These are phyloP conservation scores for Lasiodiplodia citricola DNA, from an alignment of 2,329 filamentous ascomycete genomes.

Conservation along the genomic window DNA sequence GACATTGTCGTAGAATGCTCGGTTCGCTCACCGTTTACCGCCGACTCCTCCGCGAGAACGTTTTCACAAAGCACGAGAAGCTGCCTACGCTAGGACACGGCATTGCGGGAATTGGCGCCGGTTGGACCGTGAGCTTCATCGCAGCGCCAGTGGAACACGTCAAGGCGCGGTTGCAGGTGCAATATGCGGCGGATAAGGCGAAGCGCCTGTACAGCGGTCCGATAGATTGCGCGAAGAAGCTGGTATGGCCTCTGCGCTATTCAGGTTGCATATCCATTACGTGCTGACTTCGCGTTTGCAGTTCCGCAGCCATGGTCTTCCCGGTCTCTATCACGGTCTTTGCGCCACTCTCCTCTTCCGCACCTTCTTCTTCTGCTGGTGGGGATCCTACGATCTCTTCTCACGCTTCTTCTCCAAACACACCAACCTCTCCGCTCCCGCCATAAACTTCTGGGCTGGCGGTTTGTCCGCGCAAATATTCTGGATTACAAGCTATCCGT, in stretches of 20 bases:
- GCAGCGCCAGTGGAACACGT: slow-evolving; percentile 94
- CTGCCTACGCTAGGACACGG: slow-evolving; percentile 83
- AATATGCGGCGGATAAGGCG: slow-evolving; percentile 81
- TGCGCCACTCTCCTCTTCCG: slow-evolving; percentile 85
- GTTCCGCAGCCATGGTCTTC: slow-evolving; percentile 69
- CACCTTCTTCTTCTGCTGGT: slow-evolving; percentile 97
- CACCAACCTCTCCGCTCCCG: slow-evolving; percentile 75
- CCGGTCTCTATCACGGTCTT: slow-evolving; percentile 85
- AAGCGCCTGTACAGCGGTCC: slow-evolving; percentile 84
- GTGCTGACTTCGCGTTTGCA: background rate
- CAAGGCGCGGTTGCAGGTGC: slow-evolving; percentile 91
- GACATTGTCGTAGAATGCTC: slow-evolving; percentile 66
- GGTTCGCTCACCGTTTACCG: slow-evolving; percentile 91
- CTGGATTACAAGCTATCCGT: slow-evolving; percentile 91
- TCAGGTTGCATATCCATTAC: no score
- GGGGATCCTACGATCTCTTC: slow-evolving; percentile 91
- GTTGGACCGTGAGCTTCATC: slow-evolving; percentile 88
- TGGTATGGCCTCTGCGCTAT: slow-evolving; percentile 47
- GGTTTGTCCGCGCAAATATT: slow-evolving; percentile 92
- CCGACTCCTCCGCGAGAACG: slow-evolving; percentile 76
- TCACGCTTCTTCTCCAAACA: slow-evolving; percentile 69
- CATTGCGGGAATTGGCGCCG: slow-evolving; percentile 84
- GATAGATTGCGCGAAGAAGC: slow-evolving; percentile 78
- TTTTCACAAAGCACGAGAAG: slow-evolving; percentile 67
- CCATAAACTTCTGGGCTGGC: slow-evolving; percentile 96